Evolutionary conservation across 306 rosid genomes (phyloP), one percentile per base, ranked within the genome.

Genomic region (Fagus crenata): DNA sequence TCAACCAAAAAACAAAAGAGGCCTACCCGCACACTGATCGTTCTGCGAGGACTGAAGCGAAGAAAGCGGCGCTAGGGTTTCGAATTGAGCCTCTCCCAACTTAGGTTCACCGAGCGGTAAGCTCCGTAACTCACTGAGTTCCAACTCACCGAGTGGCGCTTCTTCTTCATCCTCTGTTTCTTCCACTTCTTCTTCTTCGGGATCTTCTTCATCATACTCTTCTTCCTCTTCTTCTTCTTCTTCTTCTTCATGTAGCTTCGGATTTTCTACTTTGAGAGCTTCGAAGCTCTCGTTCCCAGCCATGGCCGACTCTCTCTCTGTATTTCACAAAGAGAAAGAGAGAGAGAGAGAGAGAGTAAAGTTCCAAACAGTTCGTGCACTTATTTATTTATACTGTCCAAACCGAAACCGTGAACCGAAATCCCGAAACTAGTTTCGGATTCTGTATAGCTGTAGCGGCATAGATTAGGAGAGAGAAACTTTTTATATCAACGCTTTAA

Each of bases 51-150:
- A 55, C 53, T 67, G 81, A 78, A 35, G 42, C 58, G 84, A 73
- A 69, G 87, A 81, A 40, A 84, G 51, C 68, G 2, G 72, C 51
- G 55, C 85, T 91, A 90, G 97, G 97, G 98, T 92, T 90, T 84
- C 87, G 17, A 60, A 85, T 72, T 51, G 72, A 15, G 80, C 64
- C 32, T 41, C 79, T 73, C 15, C 69, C 53, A 37, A 55, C 71
- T 53, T 73, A 5, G 69, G 73, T 65, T 53, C 75, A 12, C 5
- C 18, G 7, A 46, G 5, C 22, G 79, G 75, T 31, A 69, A 78
- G 58, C 75, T 74, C 61, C 1, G 78, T 18, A 68, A 75, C 88
- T 83, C 84, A 42, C 54, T 77, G 33, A 13, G 58, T 7, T 5
- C 78, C 22, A 53, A 77, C 80, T 74, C 88, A 55, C 82, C 22